Evolutionary conservation across 2,329 filamentous ascomycete genomes (phyloP), one percentile per base, ranked within the genome.

Genomic region (Arthrobotrys sinensis): DNA sequence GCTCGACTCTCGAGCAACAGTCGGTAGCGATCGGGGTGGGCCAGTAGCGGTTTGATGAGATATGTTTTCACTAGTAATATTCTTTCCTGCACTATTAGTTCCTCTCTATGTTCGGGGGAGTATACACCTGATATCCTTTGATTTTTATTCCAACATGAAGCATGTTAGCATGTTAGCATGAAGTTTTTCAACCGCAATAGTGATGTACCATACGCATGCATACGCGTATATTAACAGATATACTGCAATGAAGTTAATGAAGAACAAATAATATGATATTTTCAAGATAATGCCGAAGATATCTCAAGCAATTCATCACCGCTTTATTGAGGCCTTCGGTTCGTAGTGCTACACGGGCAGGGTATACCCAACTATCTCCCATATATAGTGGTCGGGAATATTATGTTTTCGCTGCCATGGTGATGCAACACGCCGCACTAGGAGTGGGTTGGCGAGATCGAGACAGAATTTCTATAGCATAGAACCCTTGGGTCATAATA

Each of bases 1-100:
- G 43, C 62, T 65, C 62, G 45, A 3, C 45, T 65, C n/a, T 60
- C 55, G 2, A 28, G 16, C 28, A 60, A 8, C 2, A 60, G 36
- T 34, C 55, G 55, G 55, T 43, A 43, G 5, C 19, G 7, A 28
- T n/a, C 8, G 19, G 16, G 2, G 3, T n/a, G 8, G 16, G 4
- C 12, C 12, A 2, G 8, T 32, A 1, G 28, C 10, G 24, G 21
- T n/a, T 5, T 12, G 46, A 28, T 28, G 19, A 10, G 14, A 19
- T 24, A 24, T 24, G 19, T 48, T 48, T 19, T 16, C 6, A 7
- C 21, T 48, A n/a, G 28, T 12, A 12, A 24, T 24, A 36, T 45
- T 45, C 40, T 45, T 45, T 45, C 2, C 12, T n/a, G n/a, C n/a
- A n/a, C n/a, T n/a, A n/a, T n/a, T n/a, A 38, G 40, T 16, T 28